A percentile compares a stretch with the other conserved stretches of the same genome.
Conservation (phyloP, 2,329 filamentous ascomycete species). For the Fusarium lyarnte region DNA sequence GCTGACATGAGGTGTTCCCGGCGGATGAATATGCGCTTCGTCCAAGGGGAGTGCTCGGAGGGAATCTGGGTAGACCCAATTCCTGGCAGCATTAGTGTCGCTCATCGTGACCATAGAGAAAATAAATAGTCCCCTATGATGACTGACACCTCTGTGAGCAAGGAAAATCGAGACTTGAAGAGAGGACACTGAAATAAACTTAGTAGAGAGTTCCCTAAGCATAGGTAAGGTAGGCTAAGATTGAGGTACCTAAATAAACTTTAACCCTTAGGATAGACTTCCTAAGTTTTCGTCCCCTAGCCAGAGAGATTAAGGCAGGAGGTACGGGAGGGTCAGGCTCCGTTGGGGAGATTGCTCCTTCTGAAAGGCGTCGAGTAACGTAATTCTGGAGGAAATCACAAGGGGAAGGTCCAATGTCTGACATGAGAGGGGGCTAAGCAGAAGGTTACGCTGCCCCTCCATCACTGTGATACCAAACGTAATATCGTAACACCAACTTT, state of each 20-base stretch:
- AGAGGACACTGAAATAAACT: no score
- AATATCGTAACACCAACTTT: not conserved
- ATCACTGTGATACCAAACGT: not conserved
- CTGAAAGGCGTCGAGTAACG: not conserved
- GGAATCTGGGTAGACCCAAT: not conserved
- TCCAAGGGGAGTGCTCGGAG: not conserved
- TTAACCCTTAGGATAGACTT: no score
- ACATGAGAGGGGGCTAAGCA: not conserved
- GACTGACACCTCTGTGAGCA: no score
- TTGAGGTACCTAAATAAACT: no score
- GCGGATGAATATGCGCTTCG: not conserved
- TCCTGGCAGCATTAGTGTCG: not conserved
- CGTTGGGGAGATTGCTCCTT: fast-evolving
- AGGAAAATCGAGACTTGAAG: no score
- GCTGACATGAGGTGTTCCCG: not conserved
- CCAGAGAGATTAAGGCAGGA: no score
- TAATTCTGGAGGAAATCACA: fast-evolving
- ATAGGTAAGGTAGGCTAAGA: no score
- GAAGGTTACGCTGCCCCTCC: not conserved
- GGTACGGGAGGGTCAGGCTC: no score
- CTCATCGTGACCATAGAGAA: not conserved
- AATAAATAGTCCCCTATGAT: not conserved
- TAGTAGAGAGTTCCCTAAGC: no score
- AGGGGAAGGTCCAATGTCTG: not conserved
- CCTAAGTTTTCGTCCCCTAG: no score